A percentile compares a stretch with the other conserved stretches of the same genome.
Evolutionary conservation across 139 green algal species (phyloP).

Genomic region (Chlorella vulgaris): DNA sequence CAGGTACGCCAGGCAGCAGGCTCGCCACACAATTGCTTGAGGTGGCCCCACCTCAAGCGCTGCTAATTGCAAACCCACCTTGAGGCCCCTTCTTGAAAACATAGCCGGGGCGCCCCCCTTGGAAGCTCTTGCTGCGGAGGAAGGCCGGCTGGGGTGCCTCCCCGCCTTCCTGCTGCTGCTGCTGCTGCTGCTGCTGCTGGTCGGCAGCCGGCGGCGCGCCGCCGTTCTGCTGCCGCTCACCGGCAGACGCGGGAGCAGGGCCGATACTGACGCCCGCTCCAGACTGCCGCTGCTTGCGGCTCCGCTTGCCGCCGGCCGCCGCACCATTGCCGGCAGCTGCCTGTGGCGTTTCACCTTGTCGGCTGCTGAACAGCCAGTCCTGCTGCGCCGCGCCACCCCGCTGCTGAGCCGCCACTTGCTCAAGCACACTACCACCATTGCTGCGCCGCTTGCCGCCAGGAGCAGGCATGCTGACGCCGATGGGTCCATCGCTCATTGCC

Average conservation of each 20-base stretch:
- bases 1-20: too few relatives aligned
- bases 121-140: constrained; percentile 50
- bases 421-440: neutral
- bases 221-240: neutral
- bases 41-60: too few relatives aligned
- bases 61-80: constrained; percentile 42
- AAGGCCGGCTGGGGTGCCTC: constrained; percentile 23
- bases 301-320: neutral
- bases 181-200: neutral
- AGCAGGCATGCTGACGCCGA: neutral
- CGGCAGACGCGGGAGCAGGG: neutral
- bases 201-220: neutral
- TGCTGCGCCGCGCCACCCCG: neutral
- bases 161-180: neutral
- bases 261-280: neutral
- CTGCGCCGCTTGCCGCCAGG: neutral
- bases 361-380: neutral
- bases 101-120: constrained; percentile 56
- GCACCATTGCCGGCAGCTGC: neutral
- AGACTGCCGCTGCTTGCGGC: neutral
- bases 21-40: too few relatives aligned
- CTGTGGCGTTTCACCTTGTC: too few relatives aligned
- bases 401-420: too few relatives aligned
- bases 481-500: constrained; percentile 2
- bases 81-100: constrained; percentile 63